These are phyloP conservation scores for Aphanomyces cochlioides DNA, from an alignment of 352 stramenopile genomes.

Conservation along the genomic window DNA sequence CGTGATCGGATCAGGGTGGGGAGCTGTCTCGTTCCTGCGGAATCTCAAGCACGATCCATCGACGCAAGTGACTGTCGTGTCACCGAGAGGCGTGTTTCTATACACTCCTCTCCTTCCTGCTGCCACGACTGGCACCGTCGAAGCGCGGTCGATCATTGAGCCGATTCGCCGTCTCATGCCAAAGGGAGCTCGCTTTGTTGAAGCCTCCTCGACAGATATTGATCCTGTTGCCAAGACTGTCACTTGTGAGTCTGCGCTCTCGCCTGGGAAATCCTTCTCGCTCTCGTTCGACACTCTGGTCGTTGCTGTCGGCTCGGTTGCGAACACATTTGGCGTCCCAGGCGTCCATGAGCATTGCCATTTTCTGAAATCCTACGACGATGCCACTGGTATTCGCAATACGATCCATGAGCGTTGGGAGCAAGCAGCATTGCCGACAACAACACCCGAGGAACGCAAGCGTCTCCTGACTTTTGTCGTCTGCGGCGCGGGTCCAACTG, in stretches of 20 bases:
- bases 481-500: conserved; percentile 22
- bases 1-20: conserved; percentile 28
- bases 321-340: conserved; percentile 26
- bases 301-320: conserved; percentile 26
- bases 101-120: conserved; percentile 28
- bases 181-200: conserved; percentile 14
- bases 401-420: conserved; percentile 23
- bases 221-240: conserved; percentile 13
- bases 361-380: conserved; percentile 28
- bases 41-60: conserved; percentile 17
- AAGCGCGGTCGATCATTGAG: conserved; percentile 26
- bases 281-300: conserved; percentile 28
- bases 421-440: conserved; percentile 21
- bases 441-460: conserved; percentile 11
- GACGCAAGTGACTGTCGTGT: conserved; percentile 27
- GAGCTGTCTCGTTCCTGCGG: conserved; percentile 20
- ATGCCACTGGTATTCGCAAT: neutral
- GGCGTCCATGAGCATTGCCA: conserved; percentile 24
- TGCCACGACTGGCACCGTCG: conserved; percentile 18
- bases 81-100: conserved; percentile 22
- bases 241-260: conserved; percentile 21
- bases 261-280: neutral
- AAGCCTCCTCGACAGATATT: conserved; percentile 15
- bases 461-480: conserved; percentile 19
- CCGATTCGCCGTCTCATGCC: conserved; percentile 21